These are phyloP conservation scores for Epichloe glyceriae DNA, from an alignment of 2,329 filamentous ascomycete species.

Conservation along the genomic window DNA sequence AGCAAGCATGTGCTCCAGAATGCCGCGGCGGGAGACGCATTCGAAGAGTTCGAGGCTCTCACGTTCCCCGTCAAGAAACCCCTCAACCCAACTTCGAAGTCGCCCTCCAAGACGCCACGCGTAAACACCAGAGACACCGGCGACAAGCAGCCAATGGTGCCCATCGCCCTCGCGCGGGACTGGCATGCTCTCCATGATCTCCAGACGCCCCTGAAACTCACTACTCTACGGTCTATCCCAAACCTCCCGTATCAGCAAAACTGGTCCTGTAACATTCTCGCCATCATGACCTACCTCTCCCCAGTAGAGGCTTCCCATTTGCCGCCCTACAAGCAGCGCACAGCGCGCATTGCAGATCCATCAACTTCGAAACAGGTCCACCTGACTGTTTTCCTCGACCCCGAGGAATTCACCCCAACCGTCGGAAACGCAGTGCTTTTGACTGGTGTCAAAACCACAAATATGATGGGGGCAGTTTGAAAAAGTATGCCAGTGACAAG, in stretches of 20 bases:
- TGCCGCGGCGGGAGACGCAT: constrained; percentile 21
- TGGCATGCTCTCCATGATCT: constrained; percentile 28
- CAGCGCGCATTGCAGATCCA: constrained; percentile 36
- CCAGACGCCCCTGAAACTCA: constrained; percentile 36
- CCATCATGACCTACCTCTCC: constrained; percentile 34
- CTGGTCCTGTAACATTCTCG: constrained; percentile 43
- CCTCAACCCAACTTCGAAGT: not conserved
- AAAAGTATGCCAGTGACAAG: constrained; percentile 30
- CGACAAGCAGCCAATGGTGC: constrained; percentile 8
- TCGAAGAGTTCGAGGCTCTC: constrained; percentile 25
- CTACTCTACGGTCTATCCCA: constrained; percentile 34
- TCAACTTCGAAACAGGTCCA: constrained; percentile 39
- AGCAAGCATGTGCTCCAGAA: constrained; percentile 10
- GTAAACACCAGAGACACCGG: not conserved
- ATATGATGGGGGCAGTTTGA: constrained; percentile 34
- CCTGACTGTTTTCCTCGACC: constrained; percentile 41
- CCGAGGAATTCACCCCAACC: constrained; percentile 31
- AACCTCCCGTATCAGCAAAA: constrained; percentile 43
- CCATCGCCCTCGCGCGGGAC: constrained; percentile 26
- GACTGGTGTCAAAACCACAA: constrained; percentile 44
- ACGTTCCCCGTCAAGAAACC: constrained; percentile 12
- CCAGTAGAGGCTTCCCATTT: constrained; percentile 35
- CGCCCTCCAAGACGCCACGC: not conserved
- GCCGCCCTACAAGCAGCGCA: constrained; percentile 37
- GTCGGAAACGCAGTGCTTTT: constrained; percentile 38